phyloP scores from a whole-genome alignment of 345 rosid genomes.

The Cochlearia excelsa region DNA sequence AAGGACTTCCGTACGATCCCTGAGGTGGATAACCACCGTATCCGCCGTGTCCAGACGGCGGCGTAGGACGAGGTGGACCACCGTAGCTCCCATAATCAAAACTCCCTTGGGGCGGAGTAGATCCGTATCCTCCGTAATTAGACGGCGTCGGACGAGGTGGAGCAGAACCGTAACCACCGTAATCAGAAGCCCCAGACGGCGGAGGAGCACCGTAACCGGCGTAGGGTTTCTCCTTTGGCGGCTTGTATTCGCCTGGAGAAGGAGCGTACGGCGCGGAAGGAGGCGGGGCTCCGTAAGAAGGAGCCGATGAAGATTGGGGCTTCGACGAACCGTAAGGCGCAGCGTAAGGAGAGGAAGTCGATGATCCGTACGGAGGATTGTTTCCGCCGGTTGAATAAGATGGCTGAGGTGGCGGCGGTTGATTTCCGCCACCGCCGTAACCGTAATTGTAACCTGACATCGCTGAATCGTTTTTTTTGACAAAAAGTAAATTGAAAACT shows the following conservation, averaged over 20 bases:
- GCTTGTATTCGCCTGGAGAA: slow-evolving; percentile 46
- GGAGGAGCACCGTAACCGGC: slow-evolving; percentile 56
- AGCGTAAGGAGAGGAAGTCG: slow-evolving; percentile 39
- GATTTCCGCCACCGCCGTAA: slow-evolving; percentile 42
- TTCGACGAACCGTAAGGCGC: slow-evolving; percentile 38
- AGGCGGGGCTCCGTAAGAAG: slow-evolving; percentile 37
- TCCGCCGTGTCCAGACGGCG: slow-evolving; percentile 39
- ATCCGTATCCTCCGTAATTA: slow-evolving; percentile 36
- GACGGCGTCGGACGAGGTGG: slow-evolving; percentile 33
- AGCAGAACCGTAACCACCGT: slow-evolving; percentile 37
- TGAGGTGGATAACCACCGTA: slow-evolving; percentile 38
- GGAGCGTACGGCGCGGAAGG: slow-evolving; percentile 48
- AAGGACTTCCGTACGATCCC: slow-evolving; percentile 55
- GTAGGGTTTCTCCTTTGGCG: slow-evolving; percentile 64
- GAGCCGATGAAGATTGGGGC: slow-evolving; percentile 36
- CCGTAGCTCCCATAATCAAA: slow-evolving; percentile 41
- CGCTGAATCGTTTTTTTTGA: background rate
- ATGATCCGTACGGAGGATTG: slow-evolving; percentile 32
- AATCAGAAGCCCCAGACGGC: slow-evolving; percentile 22
- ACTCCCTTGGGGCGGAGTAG: slow-evolving; percentile 31
- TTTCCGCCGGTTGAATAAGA: slow-evolving; percentile 36
- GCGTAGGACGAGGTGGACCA: slow-evolving; percentile 39
- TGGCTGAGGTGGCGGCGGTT: slow-evolving; percentile 34
- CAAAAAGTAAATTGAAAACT: too few species aligned
- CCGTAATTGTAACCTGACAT: slow-evolving; percentile 56